phyloP scores from a whole-genome alignment of 495 filamentous ascomycete species.

The Annulohypoxylon moriforme region DNA sequence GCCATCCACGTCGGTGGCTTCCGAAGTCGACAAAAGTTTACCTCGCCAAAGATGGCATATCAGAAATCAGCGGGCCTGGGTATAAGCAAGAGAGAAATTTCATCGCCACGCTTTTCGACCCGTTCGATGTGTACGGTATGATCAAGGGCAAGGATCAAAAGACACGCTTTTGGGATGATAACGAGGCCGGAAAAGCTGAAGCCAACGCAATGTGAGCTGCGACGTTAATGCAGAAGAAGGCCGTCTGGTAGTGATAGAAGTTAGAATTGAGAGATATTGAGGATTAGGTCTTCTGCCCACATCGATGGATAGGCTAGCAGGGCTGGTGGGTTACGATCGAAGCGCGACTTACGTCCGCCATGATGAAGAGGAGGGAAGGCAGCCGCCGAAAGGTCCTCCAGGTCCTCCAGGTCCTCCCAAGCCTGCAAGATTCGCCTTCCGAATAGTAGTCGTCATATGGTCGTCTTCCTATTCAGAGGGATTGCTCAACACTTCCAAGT shows the following conservation, averaged over 20 bases:
- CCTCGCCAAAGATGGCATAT: constrained; percentile 70
- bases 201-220: background rate
- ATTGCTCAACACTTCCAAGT: background rate
- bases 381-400: background rate
- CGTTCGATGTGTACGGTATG: constrained; percentile 73
- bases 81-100: constrained; percentile 67
- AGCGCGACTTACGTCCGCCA: background rate
- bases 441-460: background rate
- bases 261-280: background rate
- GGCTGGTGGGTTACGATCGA: background rate
- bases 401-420: no score
- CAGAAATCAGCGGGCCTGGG: constrained; percentile 72
- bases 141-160: constrained; percentile 62
- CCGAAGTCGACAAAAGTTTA: constrained; percentile 73
- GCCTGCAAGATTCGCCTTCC: background rate
- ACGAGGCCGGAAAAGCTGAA: constrained; percentile 19
- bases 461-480: background rate
- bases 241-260: background rate
- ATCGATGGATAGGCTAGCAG: background rate
- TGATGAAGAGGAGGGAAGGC: constrained; percentile 3
- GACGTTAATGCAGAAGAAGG: background rate
- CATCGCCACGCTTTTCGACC: constrained; percentile 70
- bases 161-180: constrained; percentile 66
- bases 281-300: background rate
- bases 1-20: constrained; percentile 71